phyloP scores from a whole-genome alignment of 1,284 basidiomycete species.

The Sporisorium exsertum region DNA sequence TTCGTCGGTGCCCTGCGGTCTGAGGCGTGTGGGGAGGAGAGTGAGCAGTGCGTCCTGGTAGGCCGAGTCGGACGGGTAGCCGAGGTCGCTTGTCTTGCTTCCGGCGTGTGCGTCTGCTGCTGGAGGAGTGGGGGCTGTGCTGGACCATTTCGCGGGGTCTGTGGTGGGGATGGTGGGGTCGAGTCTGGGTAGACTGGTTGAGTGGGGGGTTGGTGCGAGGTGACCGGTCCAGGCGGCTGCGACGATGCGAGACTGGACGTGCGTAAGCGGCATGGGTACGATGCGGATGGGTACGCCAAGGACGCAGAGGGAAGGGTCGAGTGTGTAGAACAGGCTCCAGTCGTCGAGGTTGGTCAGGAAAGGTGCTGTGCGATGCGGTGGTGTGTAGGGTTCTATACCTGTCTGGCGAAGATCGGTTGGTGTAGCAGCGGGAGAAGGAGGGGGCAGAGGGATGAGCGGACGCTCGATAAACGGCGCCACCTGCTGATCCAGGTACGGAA shows the following conservation, averaged over 20 bases:
- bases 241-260: constrained; percentile 55
- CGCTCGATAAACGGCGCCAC: constrained; percentile 24
- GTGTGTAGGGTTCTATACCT: constrained; percentile 11
- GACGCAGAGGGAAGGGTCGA: constrained; percentile 52
- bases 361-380: constrained; percentile 19
- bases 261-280: constrained; percentile 64
- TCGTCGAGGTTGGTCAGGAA: constrained; percentile 61
- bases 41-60: constrained; percentile 55
- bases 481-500: constrained; percentile 48
- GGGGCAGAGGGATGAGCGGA: constrained; percentile 40
- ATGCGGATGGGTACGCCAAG: constrained; percentile 60
- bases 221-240: constrained; percentile 35
- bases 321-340: constrained; percentile 61
- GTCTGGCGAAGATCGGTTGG: background rate
- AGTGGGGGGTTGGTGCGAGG: background rate
- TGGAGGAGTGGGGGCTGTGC: background rate
- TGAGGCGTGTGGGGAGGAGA: constrained; percentile 17
- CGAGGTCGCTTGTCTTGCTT: constrained; percentile 29
- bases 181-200: constrained; percentile 35
- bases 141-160: constrained; percentile 45
- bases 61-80: constrained; percentile 44
- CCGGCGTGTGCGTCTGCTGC: background rate
- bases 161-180: constrained; percentile 34
- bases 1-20: constrained; percentile 9
- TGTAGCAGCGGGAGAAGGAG: background rate